phyloP scores from a whole-genome alignment of 768 basidiomycete genomes.

The Leucosporidium creatinivorum region DNA sequence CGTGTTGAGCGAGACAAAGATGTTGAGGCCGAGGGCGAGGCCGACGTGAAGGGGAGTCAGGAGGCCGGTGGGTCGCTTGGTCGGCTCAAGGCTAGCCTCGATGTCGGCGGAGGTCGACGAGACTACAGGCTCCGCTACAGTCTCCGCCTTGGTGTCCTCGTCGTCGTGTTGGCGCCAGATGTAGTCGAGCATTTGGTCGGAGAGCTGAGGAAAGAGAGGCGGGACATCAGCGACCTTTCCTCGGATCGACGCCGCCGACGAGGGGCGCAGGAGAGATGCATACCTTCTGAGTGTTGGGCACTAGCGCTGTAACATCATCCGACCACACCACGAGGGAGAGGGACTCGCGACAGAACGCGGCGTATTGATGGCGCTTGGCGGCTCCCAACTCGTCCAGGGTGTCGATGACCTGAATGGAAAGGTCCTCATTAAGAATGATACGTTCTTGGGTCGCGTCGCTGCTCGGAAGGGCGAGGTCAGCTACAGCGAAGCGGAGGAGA shows the following conservation, averaged over 20 bases:
- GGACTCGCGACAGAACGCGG: slow-evolving; percentile 41
- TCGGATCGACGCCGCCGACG: too few relatives aligned
- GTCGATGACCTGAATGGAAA: slow-evolving; percentile 13
- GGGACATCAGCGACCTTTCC: too few relatives aligned
- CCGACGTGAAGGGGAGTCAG: slow-evolving; percentile 3
- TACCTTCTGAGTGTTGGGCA: slow-evolving; percentile 28
- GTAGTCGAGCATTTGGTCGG: background rate
- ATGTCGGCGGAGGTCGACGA: too few relatives aligned
- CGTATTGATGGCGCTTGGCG: slow-evolving; percentile 41
- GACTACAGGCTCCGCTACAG: background rate
- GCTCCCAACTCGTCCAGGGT: slow-evolving; percentile 9
- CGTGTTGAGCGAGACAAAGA: slow-evolving; percentile 3
- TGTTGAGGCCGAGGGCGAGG: slow-evolving; percentile 1
- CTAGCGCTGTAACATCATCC: slow-evolving; percentile 41
- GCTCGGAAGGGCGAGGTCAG: too few relatives aligned
- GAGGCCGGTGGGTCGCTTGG: background rate
- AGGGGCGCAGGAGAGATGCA: too few relatives aligned
- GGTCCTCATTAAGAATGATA: too few relatives aligned
- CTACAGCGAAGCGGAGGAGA: too few relatives aligned
- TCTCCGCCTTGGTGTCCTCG: background rate
- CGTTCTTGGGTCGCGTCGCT: too few relatives aligned
- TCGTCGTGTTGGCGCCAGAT: background rate
- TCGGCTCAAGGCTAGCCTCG: background rate
- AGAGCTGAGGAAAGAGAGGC: background rate
- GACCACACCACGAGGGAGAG: slow-evolving; percentile 42